Conservation (phyloP, 2,329 filamentous ascomycete species). For the Ceratocystis destructans region DNA sequence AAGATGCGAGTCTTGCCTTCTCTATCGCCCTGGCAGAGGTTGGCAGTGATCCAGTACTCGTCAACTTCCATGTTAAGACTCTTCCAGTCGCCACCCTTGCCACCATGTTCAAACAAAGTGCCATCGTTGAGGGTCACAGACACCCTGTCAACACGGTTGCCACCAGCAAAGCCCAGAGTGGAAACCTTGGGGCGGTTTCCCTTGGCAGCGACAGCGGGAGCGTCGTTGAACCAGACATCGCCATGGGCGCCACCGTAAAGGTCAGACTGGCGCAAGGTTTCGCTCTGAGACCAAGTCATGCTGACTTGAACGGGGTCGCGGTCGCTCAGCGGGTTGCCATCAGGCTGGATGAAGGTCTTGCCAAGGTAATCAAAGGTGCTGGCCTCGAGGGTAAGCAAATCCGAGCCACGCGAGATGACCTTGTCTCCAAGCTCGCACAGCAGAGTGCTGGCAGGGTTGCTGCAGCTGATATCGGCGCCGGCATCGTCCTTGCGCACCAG, state of each 20-base stretch:
- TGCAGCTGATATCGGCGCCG: constrained; percentile 34
- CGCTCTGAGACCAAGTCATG: constrained; percentile 33
- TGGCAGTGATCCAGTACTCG: constrained; percentile 38
- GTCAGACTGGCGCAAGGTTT: constrained; percentile 31
- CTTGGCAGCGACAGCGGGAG: constrained; percentile 28
- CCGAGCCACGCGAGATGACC: constrained; percentile 43
- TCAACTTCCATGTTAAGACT: constrained; percentile 31
- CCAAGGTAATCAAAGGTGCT: constrained; percentile 42
- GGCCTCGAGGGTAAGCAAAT: constrained; percentile 34
- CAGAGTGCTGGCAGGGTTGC: constrained; percentile 41
- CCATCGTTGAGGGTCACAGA: constrained; percentile 36
- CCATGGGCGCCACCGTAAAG: constrained; percentile 38
- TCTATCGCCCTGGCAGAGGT: constrained; percentile 38
- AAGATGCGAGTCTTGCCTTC: constrained; percentile 38
- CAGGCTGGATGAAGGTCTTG: constrained; percentile 40
- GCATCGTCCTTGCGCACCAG: constrained; percentile 37
- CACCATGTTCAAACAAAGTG: constrained; percentile 38
- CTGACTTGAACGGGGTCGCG: constrained; percentile 49
- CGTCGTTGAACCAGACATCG: constrained; percentile 40
- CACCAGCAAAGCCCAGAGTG: constrained; percentile 35
- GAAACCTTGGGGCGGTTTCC: constrained; percentile 27
- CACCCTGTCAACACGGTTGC: constrained; percentile 37
- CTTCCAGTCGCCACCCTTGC: constrained; percentile 34
- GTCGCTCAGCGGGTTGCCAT: constrained; percentile 46
- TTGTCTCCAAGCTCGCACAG: constrained; percentile 56